Evolutionary conservation across 768 basidiomycete species (phyloP).

Genomic region (Serendipita sp.): DNA sequence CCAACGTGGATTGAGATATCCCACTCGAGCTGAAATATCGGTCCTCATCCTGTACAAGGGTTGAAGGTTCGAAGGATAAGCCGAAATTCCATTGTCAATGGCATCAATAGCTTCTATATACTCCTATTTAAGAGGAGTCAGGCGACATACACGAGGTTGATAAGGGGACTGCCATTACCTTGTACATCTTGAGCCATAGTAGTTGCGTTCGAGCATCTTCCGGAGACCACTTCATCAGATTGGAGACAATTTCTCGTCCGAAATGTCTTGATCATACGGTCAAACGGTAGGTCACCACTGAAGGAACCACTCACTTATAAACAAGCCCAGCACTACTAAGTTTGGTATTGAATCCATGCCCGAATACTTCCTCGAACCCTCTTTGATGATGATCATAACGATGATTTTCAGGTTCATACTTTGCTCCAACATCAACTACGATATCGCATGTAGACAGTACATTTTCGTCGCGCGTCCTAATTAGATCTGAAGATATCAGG

Average conservation of each 20-base stretch:
- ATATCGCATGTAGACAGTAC: constrained; percentile 72
- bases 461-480: constrained; percentile 56
- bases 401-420: constrained; percentile 64
- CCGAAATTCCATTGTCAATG: constrained; percentile 86
- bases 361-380: constrained; percentile 81
- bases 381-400: constrained; percentile 95
- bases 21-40: constrained; percentile 73
- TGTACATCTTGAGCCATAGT: constrained; percentile 84
- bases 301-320: constrained; percentile 57
- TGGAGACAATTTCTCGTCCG: constrained; percentile 70
- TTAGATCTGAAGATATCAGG: constrained; percentile 30
- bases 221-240: constrained; percentile 30
- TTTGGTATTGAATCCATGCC: constrained; percentile 75
- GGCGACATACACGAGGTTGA: no score
- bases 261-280: constrained; percentile 50
- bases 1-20: constrained; percentile 80
- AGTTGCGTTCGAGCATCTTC: constrained; percentile 50
- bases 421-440: constrained; percentile 90
- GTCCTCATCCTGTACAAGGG: constrained; percentile 61
- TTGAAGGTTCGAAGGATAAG: constrained; percentile 50
- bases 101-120: constrained; percentile 91
- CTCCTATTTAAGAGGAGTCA: constrained; percentile 31
- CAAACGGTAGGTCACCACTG: neutral
- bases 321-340: constrained; percentile 83
- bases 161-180: constrained; percentile 24